Evolutionary conservation across 768 basidiomycete genomes (phyloP).

Genomic region (Vararia minispora): DNA sequence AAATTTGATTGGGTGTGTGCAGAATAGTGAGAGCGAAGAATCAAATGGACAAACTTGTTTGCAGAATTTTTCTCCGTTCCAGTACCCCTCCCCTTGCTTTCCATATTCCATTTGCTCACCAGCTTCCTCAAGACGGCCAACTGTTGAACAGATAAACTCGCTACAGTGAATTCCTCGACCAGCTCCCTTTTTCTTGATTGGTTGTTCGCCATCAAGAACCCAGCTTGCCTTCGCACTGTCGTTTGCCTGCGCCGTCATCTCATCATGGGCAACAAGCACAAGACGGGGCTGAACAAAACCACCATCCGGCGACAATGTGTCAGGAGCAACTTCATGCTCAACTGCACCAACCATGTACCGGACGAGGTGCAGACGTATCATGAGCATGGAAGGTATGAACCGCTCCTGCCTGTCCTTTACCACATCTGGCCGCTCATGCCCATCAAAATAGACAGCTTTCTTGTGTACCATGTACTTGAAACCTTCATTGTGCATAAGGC

Average conservation of each 20-base stretch:
- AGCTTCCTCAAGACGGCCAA: slow-evolving; percentile 22
- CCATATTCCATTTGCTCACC: slow-evolving; percentile 28
- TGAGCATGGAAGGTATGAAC: slow-evolving; percentile 6
- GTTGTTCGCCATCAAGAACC: slow-evolving; percentile 24
- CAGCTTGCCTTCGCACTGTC: slow-evolving; percentile 23
- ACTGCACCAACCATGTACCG: slow-evolving; percentile 12
- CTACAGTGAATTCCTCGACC: slow-evolving; percentile 27
- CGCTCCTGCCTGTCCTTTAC: slow-evolving; percentile 10
- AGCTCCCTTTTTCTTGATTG: slow-evolving; percentile 26
- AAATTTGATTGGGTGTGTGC: no score
- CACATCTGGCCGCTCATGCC: slow-evolving; percentile 16
- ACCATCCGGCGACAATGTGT: no score
- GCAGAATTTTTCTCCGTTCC: slow-evolving; percentile 24
- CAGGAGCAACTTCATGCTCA: slow-evolving; percentile 1
- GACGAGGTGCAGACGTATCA: slow-evolving; percentile 1
- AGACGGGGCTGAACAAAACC: slow-evolving; percentile 15
- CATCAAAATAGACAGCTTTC: slow-evolving; percentile 14
- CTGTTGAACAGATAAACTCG: slow-evolving; percentile 25
- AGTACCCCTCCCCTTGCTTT: slow-evolving; percentile 32
- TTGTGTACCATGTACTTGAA: slow-evolving; percentile 5
- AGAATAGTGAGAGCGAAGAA: background rate
- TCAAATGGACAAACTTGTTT: slow-evolving; percentile 19
- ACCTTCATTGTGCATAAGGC: slow-evolving; percentile 18
- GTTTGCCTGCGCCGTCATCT: slow-evolving; percentile 32
- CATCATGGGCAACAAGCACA: slow-evolving; percentile 22